A percentile compares a stretch with the other conserved stretches of the same genome.
phyloP scores from a whole-genome alignment of 352 stramenopile genomes.

The Vaucheria bursata region DNA sequence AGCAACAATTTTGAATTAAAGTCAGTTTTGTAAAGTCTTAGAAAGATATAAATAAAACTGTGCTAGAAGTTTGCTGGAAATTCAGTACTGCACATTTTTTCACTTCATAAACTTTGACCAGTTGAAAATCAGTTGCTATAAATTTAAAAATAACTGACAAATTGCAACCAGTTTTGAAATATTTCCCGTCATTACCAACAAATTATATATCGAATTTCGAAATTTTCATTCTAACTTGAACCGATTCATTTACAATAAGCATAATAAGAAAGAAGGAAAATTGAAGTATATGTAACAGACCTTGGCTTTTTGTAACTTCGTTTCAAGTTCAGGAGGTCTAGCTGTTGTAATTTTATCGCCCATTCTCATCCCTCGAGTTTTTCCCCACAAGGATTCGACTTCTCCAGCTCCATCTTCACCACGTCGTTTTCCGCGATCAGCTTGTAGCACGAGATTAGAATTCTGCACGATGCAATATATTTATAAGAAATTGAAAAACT shows the following conservation, averaged over 20 bases:
- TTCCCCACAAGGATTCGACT: constrained; percentile 54
- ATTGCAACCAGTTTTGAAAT: too few species aligned
- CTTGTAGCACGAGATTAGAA: constrained; percentile 85
- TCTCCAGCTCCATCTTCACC: constrained; percentile 50
- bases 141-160: too few species aligned
- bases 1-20: too few species aligned
- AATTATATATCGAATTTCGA: neutral
- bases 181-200: too few species aligned
- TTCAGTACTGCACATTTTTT: too few species aligned
- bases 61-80: too few species aligned
- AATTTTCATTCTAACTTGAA: neutral
- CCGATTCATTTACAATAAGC: neutral
- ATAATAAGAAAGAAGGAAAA: neutral
- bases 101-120: too few species aligned
- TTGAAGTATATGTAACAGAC: neutral
- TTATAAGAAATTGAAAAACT: neutral
- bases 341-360: constrained; percentile 44
- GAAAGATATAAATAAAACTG: too few species aligned
- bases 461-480: constrained; percentile 58
- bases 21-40: too few species aligned
- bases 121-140: too few species aligned
- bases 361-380: constrained; percentile 58
- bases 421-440: constrained; percentile 66
- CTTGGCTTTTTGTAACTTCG: constrained; percentile 15
- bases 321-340: constrained; percentile 28